Evolutionary conservation across 768 basidiomycete genomes (phyloP), one percentile per base, ranked within the genome.

Genomic region (Lactarius deliciosus): DNA sequence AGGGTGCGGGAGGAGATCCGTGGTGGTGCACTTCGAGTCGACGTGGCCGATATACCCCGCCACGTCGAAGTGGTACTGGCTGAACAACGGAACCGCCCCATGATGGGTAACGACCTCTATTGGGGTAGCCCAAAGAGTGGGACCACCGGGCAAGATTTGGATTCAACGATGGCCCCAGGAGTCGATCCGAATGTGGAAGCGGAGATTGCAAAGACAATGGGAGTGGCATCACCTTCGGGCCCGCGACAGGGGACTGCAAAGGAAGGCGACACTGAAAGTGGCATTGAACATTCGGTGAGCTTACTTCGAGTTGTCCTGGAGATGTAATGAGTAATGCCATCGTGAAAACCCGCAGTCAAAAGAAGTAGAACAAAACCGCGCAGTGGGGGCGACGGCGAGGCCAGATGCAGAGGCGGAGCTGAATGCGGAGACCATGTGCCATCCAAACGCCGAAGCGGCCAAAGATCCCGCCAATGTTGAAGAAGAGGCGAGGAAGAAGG

Each of bases 21-120:
- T 22, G 45, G 45, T n/a, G n/a, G 45, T n/a, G n/a, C 11, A 0
- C 47, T 50, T 50, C n/a, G n/a, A 22, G 47, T 50, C n/a, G 22
- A 50, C 9, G 5, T 9, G 13, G 36, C 58, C n/a, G 66, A 69
- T 18, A 45, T 69, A 41, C 41, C 57, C 20, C 61, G 28, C 41
- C 40, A 20, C 22, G 10, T 50, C 50, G 50, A 50, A 50, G n/a
- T 50, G 22, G 50, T 11, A 22, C 50, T 15, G 22, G 50, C 20
- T n/a, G 8, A 7, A 45, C 3, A 45, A 45, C 8, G 5, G 22
- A 25, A 25, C 6, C 50, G 13, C 3, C 22, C n/a, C 25, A 9
- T 15, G 22, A 13, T 25, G 11, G 22, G 50, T 13, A 25, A 50
- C 3, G 6, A 41, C 5, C 10, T 50, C 47, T 22, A 5, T 25